Conservation (phyloP, 495 filamentous ascomycete species). For the Clavariopsis aquatica region DNA sequence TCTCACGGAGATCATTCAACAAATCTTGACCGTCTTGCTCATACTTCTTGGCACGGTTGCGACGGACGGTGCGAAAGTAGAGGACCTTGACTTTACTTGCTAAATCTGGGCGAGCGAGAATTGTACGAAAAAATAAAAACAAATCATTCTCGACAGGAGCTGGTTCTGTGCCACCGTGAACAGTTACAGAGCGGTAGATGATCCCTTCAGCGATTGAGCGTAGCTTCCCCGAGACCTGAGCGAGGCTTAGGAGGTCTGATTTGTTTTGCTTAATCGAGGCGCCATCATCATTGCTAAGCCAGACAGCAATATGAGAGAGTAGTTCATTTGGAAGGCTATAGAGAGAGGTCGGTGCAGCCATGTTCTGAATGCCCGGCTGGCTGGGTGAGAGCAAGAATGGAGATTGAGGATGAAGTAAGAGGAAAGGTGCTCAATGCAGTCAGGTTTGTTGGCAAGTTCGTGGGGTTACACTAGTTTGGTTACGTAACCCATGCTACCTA, state of each 20-base stretch:
- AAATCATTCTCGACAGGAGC: neutral
- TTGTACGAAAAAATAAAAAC: neutral
- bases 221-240: neutral
- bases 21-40: neutral
- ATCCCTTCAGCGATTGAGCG: neutral
- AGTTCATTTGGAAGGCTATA: neutral
- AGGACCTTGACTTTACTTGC: neutral
- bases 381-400: too few relatives aligned
- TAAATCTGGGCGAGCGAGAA: neutral
- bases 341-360: neutral
- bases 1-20: neutral
- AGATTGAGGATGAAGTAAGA: neutral
- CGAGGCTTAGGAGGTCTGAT: neutral
- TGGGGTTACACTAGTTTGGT: neutral
- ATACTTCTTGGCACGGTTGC: neutral
- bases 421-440: neutral
- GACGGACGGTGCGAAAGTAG: neutral
- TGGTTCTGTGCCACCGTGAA: neutral
- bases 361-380: neutral
- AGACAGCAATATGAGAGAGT: neutral
- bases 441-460: neutral
- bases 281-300: neutral
- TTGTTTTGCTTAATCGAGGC: neutral
- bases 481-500: neutral
- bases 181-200: neutral